phyloP scores from a whole-genome alignment of 1,139 yeast genomes.

The Magnusiomyces sp. region DNA sequence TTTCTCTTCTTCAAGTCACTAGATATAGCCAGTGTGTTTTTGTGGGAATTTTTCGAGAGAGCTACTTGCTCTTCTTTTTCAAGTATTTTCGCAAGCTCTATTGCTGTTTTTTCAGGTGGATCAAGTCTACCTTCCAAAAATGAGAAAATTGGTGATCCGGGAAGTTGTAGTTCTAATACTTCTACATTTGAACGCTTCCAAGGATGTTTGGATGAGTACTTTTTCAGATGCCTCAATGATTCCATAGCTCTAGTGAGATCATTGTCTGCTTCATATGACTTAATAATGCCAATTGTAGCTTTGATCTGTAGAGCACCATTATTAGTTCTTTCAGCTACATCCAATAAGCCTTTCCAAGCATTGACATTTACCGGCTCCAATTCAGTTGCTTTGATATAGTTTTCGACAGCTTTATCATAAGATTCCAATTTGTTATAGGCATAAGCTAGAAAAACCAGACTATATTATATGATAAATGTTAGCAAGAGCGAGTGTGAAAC shows the following conservation, averaged over 20 bases:
- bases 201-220: conserved; percentile 28
- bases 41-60: conserved; percentile 21
- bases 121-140: conserved; percentile 47
- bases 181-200: conserved; percentile 33
- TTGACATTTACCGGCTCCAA: conserved; percentile 47
- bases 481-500: no score
- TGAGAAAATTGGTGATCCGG: conserved; percentile 55
- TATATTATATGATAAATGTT: neutral
- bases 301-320: conserved; percentile 35
- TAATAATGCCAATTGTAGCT: conserved; percentile 26
- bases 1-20: conserved; percentile 34
- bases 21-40: conserved; percentile 44
- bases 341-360: conserved; percentile 78
- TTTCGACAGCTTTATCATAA: conserved; percentile 37
- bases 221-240: conserved; percentile 14
- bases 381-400: conserved; percentile 49
- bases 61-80: conserved; percentile 36
- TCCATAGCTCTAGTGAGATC: conserved; percentile 21
- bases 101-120: conserved; percentile 42
- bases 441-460: conserved; percentile 42
- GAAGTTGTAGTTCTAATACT: conserved; percentile 49
- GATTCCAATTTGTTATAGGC: conserved; percentile 41
- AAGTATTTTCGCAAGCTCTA: conserved; percentile 42
- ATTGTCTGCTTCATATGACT: conserved; percentile 23
- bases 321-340: conserved; percentile 43